Evolutionary conservation across 2,329 filamentous ascomycete genomes (phyloP), one percentile per base, ranked within the genome.

Genomic region (Alternaria brassicicola): DNA sequence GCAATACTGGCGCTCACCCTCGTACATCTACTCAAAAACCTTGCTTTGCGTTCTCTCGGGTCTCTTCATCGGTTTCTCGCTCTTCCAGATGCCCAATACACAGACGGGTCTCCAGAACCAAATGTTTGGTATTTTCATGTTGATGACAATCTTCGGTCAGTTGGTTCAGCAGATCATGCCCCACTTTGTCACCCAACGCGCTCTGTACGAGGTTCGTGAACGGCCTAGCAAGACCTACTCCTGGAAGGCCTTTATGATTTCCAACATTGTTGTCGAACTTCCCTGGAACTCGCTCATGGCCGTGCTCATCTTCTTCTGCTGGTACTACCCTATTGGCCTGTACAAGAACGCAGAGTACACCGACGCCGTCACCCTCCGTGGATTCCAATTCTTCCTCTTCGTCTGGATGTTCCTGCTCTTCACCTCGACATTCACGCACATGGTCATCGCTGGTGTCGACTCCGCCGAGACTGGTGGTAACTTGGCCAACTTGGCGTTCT

Each of bases 1-100:
- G 73, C 92, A 96, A 76, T 96, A 95, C 84, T 96, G 93, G 92
- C 90, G 93, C 59, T 93, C 89, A 0, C 93, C 93, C 0, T 85
- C 88, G 5, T 96, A 96, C 81, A 93, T 97, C 76, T 96, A 94
- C 81, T 89, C 90, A 69, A 96, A 96, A 82, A 75, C 83, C 0
- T 80, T 84, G 1, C 87, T 96, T 17, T 92, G 88, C 72, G 79
- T 85, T 23, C 78, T 88, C 15, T 83, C 84, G 15, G 82, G 88
- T 4, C 83, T 96, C 12, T 96, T 94, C 76, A 91, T 95, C 69
- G 92, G 91, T 28, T 92, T 93, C 76, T 88, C 89, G 52, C 93
- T 95, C 78, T 91, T 86, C 83, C 84, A 86, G 38, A 87, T 90
- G 1, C 86, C 87, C 28, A 88, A 88, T 78, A 88, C 86, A 9